These are phyloP conservation scores for Obba rivulosa DNA, from an alignment of 768 basidiomycete genomes.

Conservation along the genomic window DNA sequence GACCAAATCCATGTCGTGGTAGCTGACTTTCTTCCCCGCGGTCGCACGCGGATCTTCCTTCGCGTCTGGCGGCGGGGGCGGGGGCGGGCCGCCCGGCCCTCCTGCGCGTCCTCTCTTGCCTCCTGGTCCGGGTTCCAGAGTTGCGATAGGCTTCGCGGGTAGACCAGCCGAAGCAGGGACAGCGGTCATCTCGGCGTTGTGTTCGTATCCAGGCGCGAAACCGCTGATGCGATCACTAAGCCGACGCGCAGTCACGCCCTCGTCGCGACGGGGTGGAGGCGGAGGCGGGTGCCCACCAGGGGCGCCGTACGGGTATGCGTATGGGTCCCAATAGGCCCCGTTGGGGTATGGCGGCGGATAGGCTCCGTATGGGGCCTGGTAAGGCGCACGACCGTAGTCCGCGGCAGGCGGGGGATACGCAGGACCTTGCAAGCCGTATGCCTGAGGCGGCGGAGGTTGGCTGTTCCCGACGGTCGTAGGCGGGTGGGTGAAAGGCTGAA, in stretches of 20 bases:
- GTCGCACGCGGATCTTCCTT: constrained; percentile 92
- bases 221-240: constrained; percentile 81
- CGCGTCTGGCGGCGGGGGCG: constrained; percentile 81
- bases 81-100: constrained; percentile 49
- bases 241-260: constrained; percentile 52
- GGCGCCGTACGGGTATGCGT: constrained; percentile 33
- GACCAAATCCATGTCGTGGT: constrained; percentile 93
- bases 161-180: constrained; percentile 64
- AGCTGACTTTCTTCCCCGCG: constrained; percentile 84
- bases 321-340: constrained; percentile 42
- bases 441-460: constrained; percentile 77
- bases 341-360: constrained; percentile 34
- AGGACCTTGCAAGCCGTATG: constrained; percentile 72
- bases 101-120: constrained; percentile 35
- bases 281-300: constrained; percentile 32
- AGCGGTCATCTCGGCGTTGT: constrained; percentile 33
- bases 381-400: constrained; percentile 34
- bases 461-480: constrained; percentile 62
- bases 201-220: constrained; percentile 50
- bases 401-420: constrained; percentile 27
- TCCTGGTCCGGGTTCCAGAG: constrained; percentile 38
- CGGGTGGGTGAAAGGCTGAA: constrained; percentile 80
- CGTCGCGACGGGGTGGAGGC: constrained; percentile 50
- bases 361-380: constrained; percentile 40
- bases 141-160: constrained; percentile 68